Conservation (phyloP, 805 yeast species). For the Kodamaea nitidulidarum region DNA sequence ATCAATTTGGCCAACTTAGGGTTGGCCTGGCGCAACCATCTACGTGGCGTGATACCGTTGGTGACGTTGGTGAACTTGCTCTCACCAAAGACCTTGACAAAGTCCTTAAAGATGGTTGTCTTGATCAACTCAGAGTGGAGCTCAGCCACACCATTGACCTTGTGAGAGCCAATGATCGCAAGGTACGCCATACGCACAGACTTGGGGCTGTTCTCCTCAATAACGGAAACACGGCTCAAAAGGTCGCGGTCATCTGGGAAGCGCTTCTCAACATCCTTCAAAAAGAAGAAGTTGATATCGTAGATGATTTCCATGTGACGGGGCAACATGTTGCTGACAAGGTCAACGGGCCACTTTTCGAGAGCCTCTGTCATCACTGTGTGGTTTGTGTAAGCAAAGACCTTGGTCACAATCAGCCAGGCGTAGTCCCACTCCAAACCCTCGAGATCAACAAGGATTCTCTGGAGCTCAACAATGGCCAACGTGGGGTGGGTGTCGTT, state of each 20-base stretch:
- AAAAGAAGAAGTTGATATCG: constrained; percentile 75
- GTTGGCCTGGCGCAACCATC: constrained; percentile 94
- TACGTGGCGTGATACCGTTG: constrained; percentile 92
- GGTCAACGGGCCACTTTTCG: constrained; percentile 91
- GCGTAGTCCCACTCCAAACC: constrained; percentile 78
- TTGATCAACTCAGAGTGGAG: constrained; percentile 86
- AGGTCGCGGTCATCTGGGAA: constrained; percentile 75
- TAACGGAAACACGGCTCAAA: constrained; percentile 68
- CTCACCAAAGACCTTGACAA: constrained; percentile 74
- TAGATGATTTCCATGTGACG: constrained; percentile 89
- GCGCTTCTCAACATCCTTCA: constrained; percentile 66
- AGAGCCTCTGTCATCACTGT: constrained; percentile 93
- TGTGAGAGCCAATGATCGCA: constrained; percentile 90
- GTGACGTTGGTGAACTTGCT: constrained; percentile 89
- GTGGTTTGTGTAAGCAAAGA: constrained; percentile 91
- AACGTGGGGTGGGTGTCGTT: constrained; percentile 94
- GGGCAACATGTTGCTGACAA: constrained; percentile 75
- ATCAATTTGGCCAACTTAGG: constrained; percentile 76
- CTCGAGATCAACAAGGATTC: constrained; percentile 82
- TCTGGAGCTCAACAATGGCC: constrained; percentile 84
- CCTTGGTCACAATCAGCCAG: constrained; percentile 74
- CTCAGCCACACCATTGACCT: constrained; percentile 94
- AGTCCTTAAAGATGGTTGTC: constrained; percentile 86
- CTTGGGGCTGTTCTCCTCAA: constrained; percentile 78
- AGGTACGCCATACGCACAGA: constrained; percentile 88